These are phyloP conservation scores for Aegilops bicornis DNA, from an alignment of 176 grass and related monocot genomes.

Conservation along the genomic window DNA sequence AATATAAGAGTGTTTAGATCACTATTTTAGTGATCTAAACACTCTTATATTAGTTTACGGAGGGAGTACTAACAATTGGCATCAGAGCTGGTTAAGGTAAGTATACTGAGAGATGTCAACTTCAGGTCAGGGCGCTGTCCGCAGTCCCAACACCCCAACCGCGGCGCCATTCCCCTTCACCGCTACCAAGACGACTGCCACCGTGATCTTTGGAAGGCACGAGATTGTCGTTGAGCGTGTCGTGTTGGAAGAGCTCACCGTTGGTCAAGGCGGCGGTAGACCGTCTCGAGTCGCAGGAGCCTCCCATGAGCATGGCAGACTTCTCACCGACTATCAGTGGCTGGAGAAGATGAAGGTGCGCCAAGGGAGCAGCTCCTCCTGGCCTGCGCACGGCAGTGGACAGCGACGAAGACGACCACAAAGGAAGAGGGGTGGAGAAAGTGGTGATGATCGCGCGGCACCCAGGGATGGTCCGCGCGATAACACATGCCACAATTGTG, in stretches of 20 bases:
- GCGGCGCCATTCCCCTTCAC: neutral
- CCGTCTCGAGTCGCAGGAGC: neutral
- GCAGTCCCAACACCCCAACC: too few relatives aligned
- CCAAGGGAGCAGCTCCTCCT: neutral
- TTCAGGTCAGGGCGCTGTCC: too few relatives aligned
- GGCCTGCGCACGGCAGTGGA: neutral
- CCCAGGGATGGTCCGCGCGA: neutral
- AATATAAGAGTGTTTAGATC: too few relatives aligned
- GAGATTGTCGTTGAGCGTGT: neutral
- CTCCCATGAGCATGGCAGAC: neutral
- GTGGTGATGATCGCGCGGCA: neutral
- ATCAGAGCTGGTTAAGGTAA: neutral
- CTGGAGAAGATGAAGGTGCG: neutral
- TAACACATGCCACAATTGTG: neutral
- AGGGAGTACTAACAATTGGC: neutral
- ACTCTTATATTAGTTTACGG: too few relatives aligned
- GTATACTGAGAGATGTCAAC: neutral
- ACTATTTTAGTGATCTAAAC: too few relatives aligned
- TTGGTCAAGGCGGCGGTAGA: neutral
- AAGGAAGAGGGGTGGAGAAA: neutral
- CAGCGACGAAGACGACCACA: neutral
- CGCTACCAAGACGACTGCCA: neutral
- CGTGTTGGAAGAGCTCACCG: neutral
- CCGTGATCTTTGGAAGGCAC: neutral
- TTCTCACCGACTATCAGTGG: neutral